Evolutionary conservation across 148 eudicot genomes (phyloP).

Genomic region (Linanthus parryae): DNA sequence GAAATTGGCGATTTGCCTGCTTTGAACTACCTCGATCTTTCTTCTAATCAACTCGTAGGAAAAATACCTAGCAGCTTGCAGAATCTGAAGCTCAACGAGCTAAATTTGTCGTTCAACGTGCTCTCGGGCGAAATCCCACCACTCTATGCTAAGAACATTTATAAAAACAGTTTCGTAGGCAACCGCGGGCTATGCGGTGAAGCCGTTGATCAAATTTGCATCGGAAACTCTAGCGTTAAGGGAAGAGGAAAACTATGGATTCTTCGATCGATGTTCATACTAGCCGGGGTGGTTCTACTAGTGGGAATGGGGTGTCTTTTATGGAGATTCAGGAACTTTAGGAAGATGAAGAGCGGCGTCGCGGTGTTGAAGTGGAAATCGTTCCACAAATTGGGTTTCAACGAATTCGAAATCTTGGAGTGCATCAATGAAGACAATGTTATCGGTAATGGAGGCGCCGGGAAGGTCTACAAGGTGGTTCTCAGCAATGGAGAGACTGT

Average conservation of each 20-base stretch:
- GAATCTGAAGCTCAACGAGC: conserved; percentile 38
- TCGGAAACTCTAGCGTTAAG: background rate
- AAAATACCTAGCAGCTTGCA: conserved; percentile 28
- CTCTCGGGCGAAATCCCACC: conserved; percentile 36
- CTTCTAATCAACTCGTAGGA: conserved; percentile 31
- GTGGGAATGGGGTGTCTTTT: conserved; percentile 23
- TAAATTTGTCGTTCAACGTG: conserved; percentile 35
- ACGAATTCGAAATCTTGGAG: conserved; percentile 25
- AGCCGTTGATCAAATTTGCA: conserved; percentile 17
- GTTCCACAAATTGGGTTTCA: conserved; percentile 41
- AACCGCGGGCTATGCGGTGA: conserved; percentile 32
- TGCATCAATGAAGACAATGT: conserved; percentile 36
- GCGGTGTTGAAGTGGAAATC: conserved; percentile 39
- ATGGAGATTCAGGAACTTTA: conserved; percentile 24
- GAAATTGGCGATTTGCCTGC: conserved; percentile 31
- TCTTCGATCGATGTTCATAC: conserved; percentile 14
- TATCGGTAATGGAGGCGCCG: conserved; percentile 45
- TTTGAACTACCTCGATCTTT: conserved; percentile 53
- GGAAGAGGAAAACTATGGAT: conserved; percentile 18
- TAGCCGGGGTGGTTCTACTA: conserved; percentile 20
- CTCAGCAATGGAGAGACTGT: conserved; percentile 38
- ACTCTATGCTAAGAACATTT: conserved; percentile 17
- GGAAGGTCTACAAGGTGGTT: conserved; percentile 40
- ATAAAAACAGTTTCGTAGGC: conserved; percentile 37
- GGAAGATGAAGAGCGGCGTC: conserved; percentile 9